A percentile compares a stretch with the other conserved stretches of the same genome.
Conservation (phyloP, 352 stramenopile species). For the Detonula confervacea region DNA sequence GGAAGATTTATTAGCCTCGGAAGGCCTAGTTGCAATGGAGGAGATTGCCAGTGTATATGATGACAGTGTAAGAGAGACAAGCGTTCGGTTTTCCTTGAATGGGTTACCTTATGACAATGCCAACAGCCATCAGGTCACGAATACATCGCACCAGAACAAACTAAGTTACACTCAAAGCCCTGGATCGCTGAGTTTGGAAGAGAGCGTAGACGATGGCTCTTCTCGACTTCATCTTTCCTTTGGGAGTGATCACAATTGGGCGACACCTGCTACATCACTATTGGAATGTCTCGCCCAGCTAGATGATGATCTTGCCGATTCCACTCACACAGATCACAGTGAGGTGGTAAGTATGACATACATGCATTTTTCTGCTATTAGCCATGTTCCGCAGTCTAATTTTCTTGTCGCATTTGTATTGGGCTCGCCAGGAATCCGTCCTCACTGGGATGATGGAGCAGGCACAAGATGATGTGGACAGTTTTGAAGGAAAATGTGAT, state of each 20-base stretch:
- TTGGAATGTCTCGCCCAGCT: constrained; percentile 11
- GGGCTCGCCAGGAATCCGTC: constrained; percentile 7
- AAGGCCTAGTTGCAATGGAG: not conserved
- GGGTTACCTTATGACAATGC: not conserved
- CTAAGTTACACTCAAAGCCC: not conserved
- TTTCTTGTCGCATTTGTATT: too few species aligned
- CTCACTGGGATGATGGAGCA: constrained; percentile 15
- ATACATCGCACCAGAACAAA: too few species aligned
- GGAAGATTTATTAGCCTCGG: constrained; percentile 1
- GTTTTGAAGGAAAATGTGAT: too few species aligned
- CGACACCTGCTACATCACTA: constrained; percentile 5
- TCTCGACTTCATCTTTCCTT: too few species aligned
- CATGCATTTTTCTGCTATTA: too few species aligned
- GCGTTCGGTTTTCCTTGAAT: not conserved
- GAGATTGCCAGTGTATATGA: constrained; percentile 2
- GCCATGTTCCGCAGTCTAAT: too few species aligned
- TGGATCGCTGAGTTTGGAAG: constrained; percentile 14
- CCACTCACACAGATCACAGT: too few species aligned
- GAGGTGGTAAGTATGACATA: too few species aligned
- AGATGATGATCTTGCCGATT: constrained; percentile 13
- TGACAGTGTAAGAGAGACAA: not conserved
- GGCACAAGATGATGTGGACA: constrained; percentile 24
- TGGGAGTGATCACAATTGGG: too few species aligned
- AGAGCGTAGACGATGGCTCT: constrained; percentile 1
- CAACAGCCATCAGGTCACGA: too few species aligned